Base-by-base conservation (phyloP, 1,284 basidiomycete species). In the Erythrobasidium hasegawianum region DNA sequence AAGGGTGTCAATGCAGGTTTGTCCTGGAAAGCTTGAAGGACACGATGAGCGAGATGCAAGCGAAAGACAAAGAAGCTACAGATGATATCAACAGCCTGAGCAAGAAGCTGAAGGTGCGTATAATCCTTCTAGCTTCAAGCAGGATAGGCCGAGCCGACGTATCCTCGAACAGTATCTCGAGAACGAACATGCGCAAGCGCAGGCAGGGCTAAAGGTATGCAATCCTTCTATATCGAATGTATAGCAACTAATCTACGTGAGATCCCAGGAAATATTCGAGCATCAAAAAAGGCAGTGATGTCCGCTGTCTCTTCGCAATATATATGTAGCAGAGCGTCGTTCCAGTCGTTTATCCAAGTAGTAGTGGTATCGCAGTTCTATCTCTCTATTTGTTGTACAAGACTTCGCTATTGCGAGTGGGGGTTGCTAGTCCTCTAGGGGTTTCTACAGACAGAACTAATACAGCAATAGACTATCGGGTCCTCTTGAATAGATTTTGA, bases 161-260 rank as follows among this genome's bases (percentile, higher is more conserved):
- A 16, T n/a, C 43, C 39, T 47, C 7, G 16, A 10, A 9, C 56
- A 65, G 62, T 65, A 65, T 26, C 62, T 65, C 18, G 62, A 65
- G 38, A 65, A 65, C 29, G 62, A 65, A 41, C 45, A 50, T n/a
- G 62, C 62, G 27, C 62, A 65, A 38, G 62, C 62, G 20, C 62
- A 65, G 29, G 56, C 62, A 39, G 56, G 62, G 14, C 39, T 65
- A 1, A 65, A 65, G 40, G 57, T 59, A 40, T 18, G 22, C 7
- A 14, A 43, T n/a, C n/a, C n/a, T n/a, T n/a, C n/a, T n/a, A n/a
- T n/a, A n/a, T n/a, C n/a, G n/a, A n/a, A n/a, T n/a, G n/a, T n/a
- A n/a, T n/a, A n/a, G n/a, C n/a, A n/a, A n/a, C n/a, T n/a, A n/a
- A n/a, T n/a, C n/a, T n/a, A n/a, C n/a, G n/a, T n/a, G n/a, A n/a